Conservation (phyloP, 1,284 basidiomycete genomes). For the Quambalaria eucalypti region DNA sequence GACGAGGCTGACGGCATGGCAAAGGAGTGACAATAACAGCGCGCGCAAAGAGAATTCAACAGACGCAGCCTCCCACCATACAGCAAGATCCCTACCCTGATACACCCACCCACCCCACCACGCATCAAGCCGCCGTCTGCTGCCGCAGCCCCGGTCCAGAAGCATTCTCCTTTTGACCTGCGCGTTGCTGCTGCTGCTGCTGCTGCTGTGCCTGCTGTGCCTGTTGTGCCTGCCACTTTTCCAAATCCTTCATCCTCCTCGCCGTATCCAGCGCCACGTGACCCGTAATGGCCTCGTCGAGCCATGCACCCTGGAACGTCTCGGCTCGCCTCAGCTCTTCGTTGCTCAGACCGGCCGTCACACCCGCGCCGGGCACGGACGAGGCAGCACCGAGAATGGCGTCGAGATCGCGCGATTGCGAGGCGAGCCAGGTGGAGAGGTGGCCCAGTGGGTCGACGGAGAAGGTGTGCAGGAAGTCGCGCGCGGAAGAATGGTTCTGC, state of each 20-base stretch:
- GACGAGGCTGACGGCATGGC: too few relatives aligned
- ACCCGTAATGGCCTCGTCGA: conserved; percentile 37
- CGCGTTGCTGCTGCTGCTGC: not conserved
- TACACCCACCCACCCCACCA: too few relatives aligned
- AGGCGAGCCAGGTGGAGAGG: conserved; percentile 79
- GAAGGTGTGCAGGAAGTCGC: conserved; percentile 76
- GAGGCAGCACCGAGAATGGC: conserved; percentile 59
- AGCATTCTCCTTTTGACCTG: too few relatives aligned
- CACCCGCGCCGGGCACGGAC: conserved; percentile 56
- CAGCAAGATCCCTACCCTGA: too few relatives aligned
- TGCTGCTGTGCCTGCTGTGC: not conserved
- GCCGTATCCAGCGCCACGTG: not conserved
- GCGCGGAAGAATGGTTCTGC: conserved; percentile 74
- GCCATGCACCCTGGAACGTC: conserved; percentile 82
- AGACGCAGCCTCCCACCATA: too few relatives aligned
- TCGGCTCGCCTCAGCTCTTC: conserved; percentile 81
- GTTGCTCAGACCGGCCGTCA: conserved; percentile 56
- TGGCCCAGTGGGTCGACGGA: conserved; percentile 70
- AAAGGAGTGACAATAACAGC: too few relatives aligned
- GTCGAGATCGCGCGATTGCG: conserved; percentile 82
- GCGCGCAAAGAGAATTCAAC: too few relatives aligned
- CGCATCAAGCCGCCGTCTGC: too few relatives aligned
- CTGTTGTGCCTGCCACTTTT: not conserved
- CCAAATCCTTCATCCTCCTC: not conserved
- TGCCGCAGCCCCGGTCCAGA: too few relatives aligned